Evolutionary conservation across 2,329 filamentous ascomycete species (phyloP).

Genomic region (Aspergillus amoenus): DNA sequence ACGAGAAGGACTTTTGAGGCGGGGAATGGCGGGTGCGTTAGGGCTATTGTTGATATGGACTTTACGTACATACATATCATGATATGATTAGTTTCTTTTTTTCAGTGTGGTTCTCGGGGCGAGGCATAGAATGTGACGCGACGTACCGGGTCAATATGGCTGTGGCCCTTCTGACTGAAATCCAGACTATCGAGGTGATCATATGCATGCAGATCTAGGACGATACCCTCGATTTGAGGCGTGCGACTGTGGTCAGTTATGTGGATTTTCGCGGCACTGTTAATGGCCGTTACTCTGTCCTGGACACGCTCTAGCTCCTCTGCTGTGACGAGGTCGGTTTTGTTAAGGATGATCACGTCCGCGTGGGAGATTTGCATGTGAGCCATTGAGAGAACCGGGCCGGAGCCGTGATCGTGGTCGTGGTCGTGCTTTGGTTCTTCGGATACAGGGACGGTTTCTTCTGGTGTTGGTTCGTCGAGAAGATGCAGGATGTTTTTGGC

Average conservation of each 20-base stretch:
- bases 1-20: constrained; percentile 60
- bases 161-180: constrained; percentile 74
- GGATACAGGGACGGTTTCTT: constrained; percentile 34
- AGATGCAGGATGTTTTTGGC: constrained; percentile 85
- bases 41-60: constrained; percentile 75
- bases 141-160: constrained; percentile 81
- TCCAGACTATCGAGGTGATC: constrained; percentile 75
- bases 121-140: constrained; percentile 10
- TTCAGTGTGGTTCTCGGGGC: neutral
- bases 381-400: constrained; percentile 80
- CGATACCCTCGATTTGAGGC: constrained; percentile 76
- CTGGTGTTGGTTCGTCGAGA: constrained; percentile 65
- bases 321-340: constrained; percentile 75
- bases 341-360: constrained; percentile 93
- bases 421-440: constrained; percentile 43
- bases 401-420: constrained; percentile 41
- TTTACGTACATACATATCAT: constrained; percentile 34
- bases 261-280: constrained; percentile 81
- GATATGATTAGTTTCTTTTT: neutral
- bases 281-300: constrained; percentile 77
- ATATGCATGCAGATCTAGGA: constrained; percentile 91
- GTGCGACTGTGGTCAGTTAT: constrained; percentile 78
- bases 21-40: constrained; percentile 64
- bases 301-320: constrained; percentile 69
- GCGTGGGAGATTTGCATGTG: constrained; percentile 97